Base-by-base conservation (phyloP, 2,329 filamentous ascomycete genomes). In the Ceratocystis colombiana region DNA sequence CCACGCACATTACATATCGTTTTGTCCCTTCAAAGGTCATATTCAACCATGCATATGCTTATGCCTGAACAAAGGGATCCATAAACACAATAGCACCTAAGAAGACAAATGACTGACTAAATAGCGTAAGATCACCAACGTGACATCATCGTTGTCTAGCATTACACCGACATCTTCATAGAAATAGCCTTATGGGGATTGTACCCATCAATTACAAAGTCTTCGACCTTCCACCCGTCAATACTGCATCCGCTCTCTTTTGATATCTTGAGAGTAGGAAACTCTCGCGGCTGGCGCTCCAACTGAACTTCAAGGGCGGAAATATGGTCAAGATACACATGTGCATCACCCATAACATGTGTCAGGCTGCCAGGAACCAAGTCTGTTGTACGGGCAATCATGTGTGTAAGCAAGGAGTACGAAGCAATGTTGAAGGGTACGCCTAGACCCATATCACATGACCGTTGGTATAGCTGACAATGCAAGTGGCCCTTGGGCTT, bases 361-460 rank as follows among this genome's bases (percentile, higher is more conserved):
- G 91, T 94, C 69, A 99, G 81, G 64, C 84, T 93, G 0, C 93
- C 94, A 0, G 94, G 91, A 0, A 89, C 83, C 65, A 99, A 76
- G 70, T 92, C 87, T 73, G 88, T 91, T 10, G 88, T 90, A 73
- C 92, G 87, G 0, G 94, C 93, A 61, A 99, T 78, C 88, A 99
- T 97, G 75, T 97, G 92, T 53, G 92, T 96, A 50, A 99, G 79
- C 66, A 99, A 79, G 44, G 94, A 91, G 77, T 99, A 99, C 70
- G 85, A 89, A 0, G 93, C 94, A 72, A 99, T 97, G 75, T 99
- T 99, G 79, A 99, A 99, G 0, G 94, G 94, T 25, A 97, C 91
- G 6, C 92, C 94, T 0, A 99, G 85, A 0, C 94, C 94, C 90
- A 97, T 96, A 74, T 99, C 94, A 77, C 92, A 96, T 5, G 87